Base-by-base conservation (phyloP, 2,329 filamentous ascomycete genomes). In the Cercospora janseana region DNA sequence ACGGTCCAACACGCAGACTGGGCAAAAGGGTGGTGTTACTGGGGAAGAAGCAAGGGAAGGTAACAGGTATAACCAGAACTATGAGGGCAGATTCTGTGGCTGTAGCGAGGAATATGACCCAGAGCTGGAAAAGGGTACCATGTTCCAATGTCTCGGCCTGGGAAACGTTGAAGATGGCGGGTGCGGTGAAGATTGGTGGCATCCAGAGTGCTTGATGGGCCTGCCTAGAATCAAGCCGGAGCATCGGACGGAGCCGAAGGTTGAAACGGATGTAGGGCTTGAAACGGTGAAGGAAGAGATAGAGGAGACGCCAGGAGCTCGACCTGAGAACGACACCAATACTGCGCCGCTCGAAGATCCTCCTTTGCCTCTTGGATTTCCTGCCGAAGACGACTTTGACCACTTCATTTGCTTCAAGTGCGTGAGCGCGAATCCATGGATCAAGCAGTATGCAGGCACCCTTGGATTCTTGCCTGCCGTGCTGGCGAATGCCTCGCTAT, bases 151-250 rank as follows among this genome's bases (percentile, higher is more conserved):
- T 66, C 70, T 97, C 2, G 92, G 92, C 0, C 74, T 97, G 1
- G 90, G 89, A 1, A 86, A 82, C 0, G 77, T 80, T 9, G 86
- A 92, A 59, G 84, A 85, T 1, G 91, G 91, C 12, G 92, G 91
- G 4, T 97, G 92, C 70, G 92, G 92, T 9, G 92, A 97, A 72
- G 92, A 97, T 66, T 97, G 92, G 92, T 97, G 89, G 79, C 92
- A 97, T 72, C 89, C 92, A 0, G 90, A 93, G 55, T 97, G 92
- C 66, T 74, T 97, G 6, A 82, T 95, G 41, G 91, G 91, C 4
- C 72, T 94, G 60, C 83, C 85, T 0, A 80, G 88, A 8, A 79
- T 82, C 52, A 91, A 85, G 64, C 47, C 46, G 13, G 77, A 68
- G 37, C 46, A 48, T 21, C 59, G 58, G 24, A 31, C 18, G 7